phyloP scores from a whole-genome alignment of 805 yeast genomes.

The Candida germanica region DNA sequence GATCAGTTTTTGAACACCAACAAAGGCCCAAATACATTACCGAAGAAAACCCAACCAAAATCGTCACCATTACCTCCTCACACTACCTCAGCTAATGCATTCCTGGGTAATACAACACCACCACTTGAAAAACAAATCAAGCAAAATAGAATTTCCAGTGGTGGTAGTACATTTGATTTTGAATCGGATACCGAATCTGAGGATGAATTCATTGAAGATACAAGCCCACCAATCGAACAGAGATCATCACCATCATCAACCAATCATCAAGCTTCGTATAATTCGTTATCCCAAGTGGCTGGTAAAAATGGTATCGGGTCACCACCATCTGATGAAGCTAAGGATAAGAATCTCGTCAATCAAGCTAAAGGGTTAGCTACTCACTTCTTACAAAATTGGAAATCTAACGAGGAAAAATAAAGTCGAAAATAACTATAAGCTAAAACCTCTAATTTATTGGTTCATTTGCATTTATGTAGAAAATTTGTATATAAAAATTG shows the following conservation, averaged over 20 bases:
- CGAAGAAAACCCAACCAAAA: slow-evolving; percentile 25
- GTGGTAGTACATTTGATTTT: slow-evolving; percentile 30
- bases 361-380: slow-evolving; percentile 38
- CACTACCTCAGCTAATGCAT: slow-evolving; percentile 41
- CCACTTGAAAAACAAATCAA: slow-evolving; percentile 11
- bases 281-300: slow-evolving; percentile 51
- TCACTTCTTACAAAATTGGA: slow-evolving; percentile 25
- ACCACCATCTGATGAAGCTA: slow-evolving; percentile 17
- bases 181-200: slow-evolving; percentile 29
- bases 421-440: neutral
- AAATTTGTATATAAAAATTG: slow-evolving; percentile 2
- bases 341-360: slow-evolving; percentile 21
- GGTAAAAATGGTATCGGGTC: slow-evolving; percentile 39
- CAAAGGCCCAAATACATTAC: slow-evolving; percentile 1
- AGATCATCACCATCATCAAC: neutral
- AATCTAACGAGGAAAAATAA: slow-evolving; percentile 2
- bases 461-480: slow-evolving; percentile 1
- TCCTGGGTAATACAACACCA: slow-evolving; percentile 32
- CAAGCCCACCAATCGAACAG: slow-evolving; percentile 6
- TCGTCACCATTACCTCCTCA: slow-evolving; percentile 42
- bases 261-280: slow-evolving; percentile 27
- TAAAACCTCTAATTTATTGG: neutral
- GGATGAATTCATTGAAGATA: slow-evolving; percentile 26
- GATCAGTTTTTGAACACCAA: slow-evolving; percentile 20
- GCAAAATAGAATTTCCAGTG: slow-evolving; percentile 1